These are phyloP conservation scores for Cutaneotrichosporon cutaneum DNA, from an alignment of 1,284 basidiomycete genomes.

Conservation along the genomic window DNA sequence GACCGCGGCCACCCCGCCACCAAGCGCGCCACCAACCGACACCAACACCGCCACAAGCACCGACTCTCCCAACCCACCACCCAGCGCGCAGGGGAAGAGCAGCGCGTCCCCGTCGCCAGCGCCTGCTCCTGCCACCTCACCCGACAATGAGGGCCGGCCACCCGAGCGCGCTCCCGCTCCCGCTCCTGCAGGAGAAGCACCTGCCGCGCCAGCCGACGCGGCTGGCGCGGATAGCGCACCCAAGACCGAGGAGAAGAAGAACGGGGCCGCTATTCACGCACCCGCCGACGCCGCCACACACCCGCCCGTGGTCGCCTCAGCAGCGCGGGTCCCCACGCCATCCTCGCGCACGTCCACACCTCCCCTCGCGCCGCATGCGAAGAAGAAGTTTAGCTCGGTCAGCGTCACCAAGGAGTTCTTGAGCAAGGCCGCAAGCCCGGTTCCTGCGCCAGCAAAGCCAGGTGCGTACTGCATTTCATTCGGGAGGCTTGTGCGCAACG, in stretches of 20 bases:
- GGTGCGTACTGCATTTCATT: conserved; percentile 8
- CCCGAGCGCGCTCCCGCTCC: not conserved
- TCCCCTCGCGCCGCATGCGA: conserved; percentile 41
- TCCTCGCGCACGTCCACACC: conserved; percentile 47
- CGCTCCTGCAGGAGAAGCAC: not conserved
- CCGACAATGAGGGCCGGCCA: not conserved
- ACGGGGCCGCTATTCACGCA: not conserved
- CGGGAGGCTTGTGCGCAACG: conserved; percentile 7
- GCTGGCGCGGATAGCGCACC: not conserved
- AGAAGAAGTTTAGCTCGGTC: conserved; percentile 79
- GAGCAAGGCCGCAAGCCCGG: conserved; percentile 64
- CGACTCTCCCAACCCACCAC: not conserved
- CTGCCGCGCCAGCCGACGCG: not conserved
- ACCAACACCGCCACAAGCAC: not conserved
- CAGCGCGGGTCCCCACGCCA: conserved; percentile 36
- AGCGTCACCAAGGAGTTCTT: conserved; percentile 94
- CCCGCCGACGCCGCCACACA: not conserved
- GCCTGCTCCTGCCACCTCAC: not conserved
- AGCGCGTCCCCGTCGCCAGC: not conserved
- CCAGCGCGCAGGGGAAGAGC: not conserved
- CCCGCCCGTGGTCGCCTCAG: conserved; percentile 14
- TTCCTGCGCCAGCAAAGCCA: conserved; percentile 29
- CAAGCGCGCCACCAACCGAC: not conserved
- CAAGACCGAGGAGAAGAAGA: conserved; percentile 1
- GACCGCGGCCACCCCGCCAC: not conserved